These are phyloP conservation scores for Ammopiptanthus mongolicus DNA, from an alignment of 306 rosid genomes.

Conservation along the genomic window DNA sequence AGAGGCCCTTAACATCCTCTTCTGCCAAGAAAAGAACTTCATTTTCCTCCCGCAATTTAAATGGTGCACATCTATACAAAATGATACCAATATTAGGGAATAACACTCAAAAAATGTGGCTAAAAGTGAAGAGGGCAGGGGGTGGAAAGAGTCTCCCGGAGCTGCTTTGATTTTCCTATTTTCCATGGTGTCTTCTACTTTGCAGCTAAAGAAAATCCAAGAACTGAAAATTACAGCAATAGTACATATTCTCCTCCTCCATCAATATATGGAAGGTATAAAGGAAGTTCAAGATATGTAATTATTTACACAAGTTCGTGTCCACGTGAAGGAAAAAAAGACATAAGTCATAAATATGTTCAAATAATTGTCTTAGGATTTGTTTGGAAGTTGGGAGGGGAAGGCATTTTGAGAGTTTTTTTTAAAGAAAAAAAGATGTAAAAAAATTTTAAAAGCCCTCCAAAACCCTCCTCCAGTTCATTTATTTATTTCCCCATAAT, in stretches of 20 bases:
- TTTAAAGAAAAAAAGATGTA: no score
- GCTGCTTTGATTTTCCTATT: no score
- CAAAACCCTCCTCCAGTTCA: no score
- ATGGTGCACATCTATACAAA: not conserved
- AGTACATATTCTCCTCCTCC: not conserved
- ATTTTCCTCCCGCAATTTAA: not conserved
- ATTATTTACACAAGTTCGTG: not conserved
- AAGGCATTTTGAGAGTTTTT: no score
- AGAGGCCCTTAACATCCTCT: not conserved
- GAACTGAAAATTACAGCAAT: not conserved
- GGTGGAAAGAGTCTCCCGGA: not conserved
- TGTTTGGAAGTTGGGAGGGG: no score
- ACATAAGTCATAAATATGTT: not conserved
- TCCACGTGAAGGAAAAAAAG: not conserved
- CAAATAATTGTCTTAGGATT: not conserved
- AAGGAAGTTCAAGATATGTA: not conserved
- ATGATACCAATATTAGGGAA: not conserved
- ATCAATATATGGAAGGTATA: not conserved
- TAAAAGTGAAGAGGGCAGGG: not conserved
- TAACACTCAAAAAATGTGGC: not conserved
- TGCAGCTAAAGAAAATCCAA: not conserved
- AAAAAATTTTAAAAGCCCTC: no score
- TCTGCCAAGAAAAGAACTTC: not conserved
- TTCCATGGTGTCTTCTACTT: not conserved
- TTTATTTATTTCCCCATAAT: no score